phyloP scores from a whole-genome alignment of 2,329 filamentous ascomycete species.

The Alternaria sp. region DNA sequence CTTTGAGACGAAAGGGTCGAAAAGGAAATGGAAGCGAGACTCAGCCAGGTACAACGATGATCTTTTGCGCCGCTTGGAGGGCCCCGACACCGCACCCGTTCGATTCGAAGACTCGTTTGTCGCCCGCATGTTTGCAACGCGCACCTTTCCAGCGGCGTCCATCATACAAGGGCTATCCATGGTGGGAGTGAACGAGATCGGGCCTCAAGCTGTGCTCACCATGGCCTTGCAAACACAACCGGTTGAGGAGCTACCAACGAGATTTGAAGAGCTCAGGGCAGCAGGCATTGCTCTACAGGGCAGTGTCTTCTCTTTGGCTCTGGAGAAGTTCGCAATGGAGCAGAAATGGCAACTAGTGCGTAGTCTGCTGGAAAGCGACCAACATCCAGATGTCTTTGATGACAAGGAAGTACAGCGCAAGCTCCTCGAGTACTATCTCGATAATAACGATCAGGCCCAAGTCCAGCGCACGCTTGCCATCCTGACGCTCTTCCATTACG shows the following conservation, averaged over 20 bases:
- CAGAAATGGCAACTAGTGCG: constrained; percentile 63
- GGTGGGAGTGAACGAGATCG: constrained; percentile 75
- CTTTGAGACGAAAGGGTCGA: constrained; percentile 11
- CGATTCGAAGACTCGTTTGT: constrained; percentile 69
- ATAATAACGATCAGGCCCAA: constrained; percentile 60
- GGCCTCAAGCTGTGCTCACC: constrained; percentile 78
- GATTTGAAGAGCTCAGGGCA: constrained; percentile 68
- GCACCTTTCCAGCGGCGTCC: constrained; percentile 74
- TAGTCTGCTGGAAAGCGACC: constrained; percentile 65
- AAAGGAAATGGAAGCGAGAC: constrained; percentile 16
- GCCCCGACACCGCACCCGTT: constrained; percentile 57
- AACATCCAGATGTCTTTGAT: constrained; percentile 71
- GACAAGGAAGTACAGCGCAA: constrained; percentile 63
- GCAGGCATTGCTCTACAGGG: constrained; percentile 69
- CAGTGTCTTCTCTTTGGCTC: constrained; percentile 70
- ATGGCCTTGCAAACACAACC: constrained; percentile 72
- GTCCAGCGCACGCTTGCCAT: constrained; percentile 66
- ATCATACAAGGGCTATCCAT: constrained; percentile 74
- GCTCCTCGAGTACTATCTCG: constrained; percentile 62
- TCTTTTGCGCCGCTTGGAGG: constrained; percentile 48
- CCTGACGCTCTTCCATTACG: constrained; percentile 56
- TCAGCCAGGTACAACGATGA: constrained; percentile 38
- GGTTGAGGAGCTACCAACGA: constrained; percentile 63
- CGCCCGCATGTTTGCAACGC: constrained; percentile 82
- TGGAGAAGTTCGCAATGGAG: constrained; percentile 69